A percentile compares a stretch with the other conserved stretches of the same genome.
phyloP scores from a whole-genome alignment of 805 yeast genomes.

The Kodamaea kakaduensis region DNA sequence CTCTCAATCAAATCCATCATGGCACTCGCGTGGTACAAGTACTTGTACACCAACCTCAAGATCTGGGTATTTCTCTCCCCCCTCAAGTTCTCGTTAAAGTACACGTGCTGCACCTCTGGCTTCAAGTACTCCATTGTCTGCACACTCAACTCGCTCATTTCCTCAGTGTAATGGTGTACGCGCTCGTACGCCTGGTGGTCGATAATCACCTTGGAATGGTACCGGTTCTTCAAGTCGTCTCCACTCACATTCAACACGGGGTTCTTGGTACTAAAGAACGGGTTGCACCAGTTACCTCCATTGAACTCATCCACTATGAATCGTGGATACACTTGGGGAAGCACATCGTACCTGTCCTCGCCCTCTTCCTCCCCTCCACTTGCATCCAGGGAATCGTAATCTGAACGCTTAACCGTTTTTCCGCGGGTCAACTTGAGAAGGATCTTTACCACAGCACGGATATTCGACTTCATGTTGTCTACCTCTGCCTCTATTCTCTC shows the following conservation, averaged over 20 bases:
- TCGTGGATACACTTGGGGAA: conserved; percentile 70
- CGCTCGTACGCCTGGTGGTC: conserved; percentile 45
- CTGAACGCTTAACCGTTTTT: conserved; percentile 28
- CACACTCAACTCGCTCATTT: conserved; percentile 35
- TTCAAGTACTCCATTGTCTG: conserved; percentile 42
- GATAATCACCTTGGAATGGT: conserved; percentile 45
- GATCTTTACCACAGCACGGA: conserved; percentile 26
- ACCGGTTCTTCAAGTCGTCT: conserved; percentile 38
- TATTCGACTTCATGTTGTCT: conserved; percentile 30
- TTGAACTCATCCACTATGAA: conserved; percentile 61
- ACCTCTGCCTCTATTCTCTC: conserved; percentile 39
- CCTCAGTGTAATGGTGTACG: conserved; percentile 33
- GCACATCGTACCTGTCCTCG: conserved; percentile 30
- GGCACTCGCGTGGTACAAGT: conserved; percentile 45
- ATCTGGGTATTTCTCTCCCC: conserved; percentile 50
- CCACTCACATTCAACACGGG: conserved; percentile 39
- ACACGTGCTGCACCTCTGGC: conserved; percentile 31
- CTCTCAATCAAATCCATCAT: conserved; percentile 54
- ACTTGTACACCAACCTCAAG: conserved; percentile 50
- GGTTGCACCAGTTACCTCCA: conserved; percentile 79
- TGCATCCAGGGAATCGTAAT: conserved; percentile 37
- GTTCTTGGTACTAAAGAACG: conserved; percentile 46
- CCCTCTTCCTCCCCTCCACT: conserved; percentile 28
- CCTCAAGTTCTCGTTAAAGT: conserved; percentile 30
- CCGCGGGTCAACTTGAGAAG: conserved; percentile 31